Percentiles rank a stretch among this genome's conserved stretches.
phyloP scores from a whole-genome alignment of 176 grass and related monocot species.

The Aechmea fasciata region DNA sequence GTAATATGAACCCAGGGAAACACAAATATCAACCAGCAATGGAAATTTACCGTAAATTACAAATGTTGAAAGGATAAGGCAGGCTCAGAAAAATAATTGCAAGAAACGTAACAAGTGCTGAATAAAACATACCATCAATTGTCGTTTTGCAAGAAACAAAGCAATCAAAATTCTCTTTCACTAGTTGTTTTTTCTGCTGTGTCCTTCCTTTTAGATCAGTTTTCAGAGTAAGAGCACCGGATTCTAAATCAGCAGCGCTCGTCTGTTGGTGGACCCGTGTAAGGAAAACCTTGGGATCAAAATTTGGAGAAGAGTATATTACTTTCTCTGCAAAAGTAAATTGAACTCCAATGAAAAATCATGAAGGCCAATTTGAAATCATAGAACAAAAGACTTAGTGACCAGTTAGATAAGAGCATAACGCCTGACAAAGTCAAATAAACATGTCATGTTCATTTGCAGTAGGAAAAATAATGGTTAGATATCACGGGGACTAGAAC shows the following conservation, averaged over 20 bases:
- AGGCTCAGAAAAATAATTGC: background rate
- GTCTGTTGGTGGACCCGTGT: constrained; percentile 93
- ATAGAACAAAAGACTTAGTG: background rate
- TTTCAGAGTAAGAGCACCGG: constrained; percentile 91
- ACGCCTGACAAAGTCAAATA: no score
- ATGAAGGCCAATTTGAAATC: constrained; percentile 16
- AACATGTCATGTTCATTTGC: no score
- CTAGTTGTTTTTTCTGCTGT: constrained; percentile 95
- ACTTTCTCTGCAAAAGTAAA: constrained; percentile 75
- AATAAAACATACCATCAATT: constrained; percentile 63
- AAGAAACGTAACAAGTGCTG: background rate
- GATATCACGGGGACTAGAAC: no score
- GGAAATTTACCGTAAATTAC: no score
- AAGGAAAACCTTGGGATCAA: constrained; percentile 94
- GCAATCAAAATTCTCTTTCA: constrained; percentile 99
- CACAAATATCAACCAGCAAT: background rate
- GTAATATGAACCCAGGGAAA: background rate
- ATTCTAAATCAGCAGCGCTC: constrained; percentile 90
- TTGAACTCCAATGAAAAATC: constrained; percentile 13
- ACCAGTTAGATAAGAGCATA: no score
- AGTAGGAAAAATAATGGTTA: no score
- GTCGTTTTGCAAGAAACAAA: constrained; percentile 99
- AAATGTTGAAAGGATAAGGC: background rate
- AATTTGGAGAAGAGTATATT: constrained; percentile 83
- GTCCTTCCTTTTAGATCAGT: constrained; percentile 98